phyloP scores from a whole-genome alignment of 805 yeast genomes.

The Metschnikowia baotianmanensis region DNA sequence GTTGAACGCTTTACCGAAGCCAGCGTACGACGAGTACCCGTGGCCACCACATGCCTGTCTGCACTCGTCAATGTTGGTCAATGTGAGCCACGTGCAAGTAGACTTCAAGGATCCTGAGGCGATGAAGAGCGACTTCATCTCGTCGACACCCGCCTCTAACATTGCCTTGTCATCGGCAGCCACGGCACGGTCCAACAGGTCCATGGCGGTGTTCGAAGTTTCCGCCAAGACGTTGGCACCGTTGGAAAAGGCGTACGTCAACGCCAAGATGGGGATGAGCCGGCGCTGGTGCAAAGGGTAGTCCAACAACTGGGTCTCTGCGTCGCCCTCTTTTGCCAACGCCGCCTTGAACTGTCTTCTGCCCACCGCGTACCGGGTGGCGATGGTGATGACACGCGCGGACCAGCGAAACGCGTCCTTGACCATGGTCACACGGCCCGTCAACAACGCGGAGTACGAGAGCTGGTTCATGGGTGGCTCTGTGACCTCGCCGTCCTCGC shows the following conservation, averaged over 20 bases:
- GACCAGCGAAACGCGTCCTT: conserved; percentile 79
- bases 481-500: conserved; percentile 63
- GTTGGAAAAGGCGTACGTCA: conserved; percentile 71
- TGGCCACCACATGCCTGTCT: conserved; percentile 97
- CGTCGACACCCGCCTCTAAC: conserved; percentile 49
- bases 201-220: conserved; percentile 49
- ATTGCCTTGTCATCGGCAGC: conserved; percentile 46
- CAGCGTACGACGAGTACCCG: conserved; percentile 91
- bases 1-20: conserved; percentile 81
- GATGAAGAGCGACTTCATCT: conserved; percentile 74
- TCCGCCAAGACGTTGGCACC: conserved; percentile 62
- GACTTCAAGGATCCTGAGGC: conserved; percentile 88
- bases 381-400: conserved; percentile 78
- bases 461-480: conserved; percentile 86
- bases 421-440: conserved; percentile 90
- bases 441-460: conserved; percentile 81
- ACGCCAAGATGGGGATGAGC: conserved; percentile 78
- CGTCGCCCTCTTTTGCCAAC: conserved; percentile 33
- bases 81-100: conserved; percentile 82
- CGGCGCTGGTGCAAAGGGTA: conserved; percentile 89
- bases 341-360: conserved; percentile 74
- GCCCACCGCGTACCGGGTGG: conserved; percentile 83
- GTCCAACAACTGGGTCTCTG: conserved; percentile 73
- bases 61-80: conserved; percentile 78
- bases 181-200: conserved; percentile 53